Conservation (phyloP, 306 rosid species). For the Amphicarpaea edgeworthii region DNA sequence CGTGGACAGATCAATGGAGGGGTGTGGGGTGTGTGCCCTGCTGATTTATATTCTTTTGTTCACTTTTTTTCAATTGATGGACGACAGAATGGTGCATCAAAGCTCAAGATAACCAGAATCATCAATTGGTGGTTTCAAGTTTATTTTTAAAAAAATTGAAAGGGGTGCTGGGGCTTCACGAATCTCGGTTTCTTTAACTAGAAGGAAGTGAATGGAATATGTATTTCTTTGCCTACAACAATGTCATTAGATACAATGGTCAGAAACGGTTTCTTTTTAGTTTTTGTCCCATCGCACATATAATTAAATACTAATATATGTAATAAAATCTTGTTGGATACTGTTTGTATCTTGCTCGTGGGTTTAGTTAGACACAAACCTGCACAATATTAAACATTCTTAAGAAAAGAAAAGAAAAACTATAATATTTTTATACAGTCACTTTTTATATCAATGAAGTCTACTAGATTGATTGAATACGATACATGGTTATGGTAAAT, state of each 20-base stretch:
- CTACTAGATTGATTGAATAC: too few species aligned
- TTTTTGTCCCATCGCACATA: background rate
- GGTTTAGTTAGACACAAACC: background rate
- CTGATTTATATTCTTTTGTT: conserved; percentile 43
- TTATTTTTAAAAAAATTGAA: conserved; percentile 9
- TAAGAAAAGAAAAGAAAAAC: background rate
- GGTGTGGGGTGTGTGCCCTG: conserved; percentile 31
- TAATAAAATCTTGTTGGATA: background rate
- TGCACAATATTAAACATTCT: background rate
- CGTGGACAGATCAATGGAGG: conserved; percentile 45
- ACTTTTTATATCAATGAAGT: too few species aligned
- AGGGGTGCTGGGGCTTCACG: background rate
- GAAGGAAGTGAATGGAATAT: conserved; percentile 43
- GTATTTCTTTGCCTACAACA: conserved; percentile 21
- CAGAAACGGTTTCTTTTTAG: conserved; percentile 3
- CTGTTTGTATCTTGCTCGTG: background rate
- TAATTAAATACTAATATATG: background rate
- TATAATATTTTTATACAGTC: background rate
- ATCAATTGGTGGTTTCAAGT: conserved; percentile 55
- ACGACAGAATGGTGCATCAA: conserved; percentile 56
- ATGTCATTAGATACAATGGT: background rate
- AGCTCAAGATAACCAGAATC: conserved; percentile 56
- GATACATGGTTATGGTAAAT: too few species aligned
- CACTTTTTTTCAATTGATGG: conserved; percentile 55
- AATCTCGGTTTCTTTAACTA: conserved; percentile 41